Evolutionary conservation across 1,284 basidiomycete species (phyloP).

Genomic region (Coriolopsis trogii): DNA sequence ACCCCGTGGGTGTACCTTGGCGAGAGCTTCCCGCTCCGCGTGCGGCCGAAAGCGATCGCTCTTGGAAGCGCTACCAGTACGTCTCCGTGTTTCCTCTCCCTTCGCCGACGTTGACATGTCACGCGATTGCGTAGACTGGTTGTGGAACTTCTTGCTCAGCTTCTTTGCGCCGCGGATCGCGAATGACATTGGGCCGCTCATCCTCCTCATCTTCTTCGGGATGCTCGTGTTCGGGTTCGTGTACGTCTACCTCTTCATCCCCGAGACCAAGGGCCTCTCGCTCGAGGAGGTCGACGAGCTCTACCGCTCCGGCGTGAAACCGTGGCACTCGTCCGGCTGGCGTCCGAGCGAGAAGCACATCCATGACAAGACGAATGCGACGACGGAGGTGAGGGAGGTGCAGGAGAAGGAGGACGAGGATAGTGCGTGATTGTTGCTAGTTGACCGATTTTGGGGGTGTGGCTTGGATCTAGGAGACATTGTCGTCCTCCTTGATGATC

Average conservation of each 20-base stretch:
- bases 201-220: constrained; percentile 77
- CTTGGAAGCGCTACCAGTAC: constrained; percentile 63
- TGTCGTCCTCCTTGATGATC: background rate
- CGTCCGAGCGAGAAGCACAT: constrained; percentile 44
- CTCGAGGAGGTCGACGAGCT: constrained; percentile 82
- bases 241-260: constrained; percentile 72
- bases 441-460: background rate
- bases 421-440: constrained; percentile 13
- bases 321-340: constrained; percentile 68
- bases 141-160: constrained; percentile 77
- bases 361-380: constrained; percentile 24
- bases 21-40: constrained; percentile 73
- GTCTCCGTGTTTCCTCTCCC: constrained; percentile 14
- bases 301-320: constrained; percentile 65
- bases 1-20: constrained; percentile 62
- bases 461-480: background rate
- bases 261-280: constrained; percentile 76
- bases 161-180: constrained; percentile 75
- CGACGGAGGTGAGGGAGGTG: constrained; percentile 28
- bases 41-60: constrained; percentile 76
- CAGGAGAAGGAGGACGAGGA: constrained; percentile 29
- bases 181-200: constrained; percentile 70
- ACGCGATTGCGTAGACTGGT: constrained; percentile 45
- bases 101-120: constrained; percentile 1
- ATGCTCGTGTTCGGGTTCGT: constrained; percentile 71